These are phyloP conservation scores for Penicillium sp. DNA, from an alignment of 2,329 filamentous ascomycete genomes.

Conservation along the genomic window DNA sequence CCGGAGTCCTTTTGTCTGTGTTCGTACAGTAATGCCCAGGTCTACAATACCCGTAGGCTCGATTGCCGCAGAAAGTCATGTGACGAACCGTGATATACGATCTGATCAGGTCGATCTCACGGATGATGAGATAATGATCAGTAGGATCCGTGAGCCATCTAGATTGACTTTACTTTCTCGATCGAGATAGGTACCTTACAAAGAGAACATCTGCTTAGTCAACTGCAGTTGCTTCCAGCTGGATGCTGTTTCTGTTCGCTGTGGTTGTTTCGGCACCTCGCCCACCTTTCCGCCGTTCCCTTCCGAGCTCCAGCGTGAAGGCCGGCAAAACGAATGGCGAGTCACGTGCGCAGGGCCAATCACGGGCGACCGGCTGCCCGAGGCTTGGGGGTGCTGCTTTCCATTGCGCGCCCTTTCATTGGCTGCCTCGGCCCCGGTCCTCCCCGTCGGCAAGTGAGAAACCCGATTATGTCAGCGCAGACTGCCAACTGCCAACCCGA, in stretches of 20 bases:
- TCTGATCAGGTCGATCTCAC: not conserved
- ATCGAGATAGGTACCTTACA: too few relatives aligned
- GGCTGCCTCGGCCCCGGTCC: conserved; percentile 32
- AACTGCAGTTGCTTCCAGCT: too few relatives aligned
- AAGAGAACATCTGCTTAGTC: too few relatives aligned
- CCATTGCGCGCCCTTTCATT: conserved; percentile 36
- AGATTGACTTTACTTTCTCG: too few relatives aligned
- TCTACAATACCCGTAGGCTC: too few relatives aligned
- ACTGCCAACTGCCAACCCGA: conserved; percentile 16
- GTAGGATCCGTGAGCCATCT: too few relatives aligned
- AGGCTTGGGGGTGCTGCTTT: conserved; percentile 34
- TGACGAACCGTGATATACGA: not conserved
- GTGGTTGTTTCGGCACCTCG: not conserved
- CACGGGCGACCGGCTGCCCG: conserved; percentile 31
- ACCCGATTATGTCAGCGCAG: conserved; percentile 39
- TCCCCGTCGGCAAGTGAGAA: conserved; percentile 37
- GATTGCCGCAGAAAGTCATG: not conserved
- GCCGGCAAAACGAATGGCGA: conserved; percentile 29
- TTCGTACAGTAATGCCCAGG: too few relatives aligned
- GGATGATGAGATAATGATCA: not conserved
- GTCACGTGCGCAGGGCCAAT: conserved; percentile 39
- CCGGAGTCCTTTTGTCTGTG: too few relatives aligned
- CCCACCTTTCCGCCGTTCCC: conserved; percentile 1
- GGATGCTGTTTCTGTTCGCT: too few relatives aligned
- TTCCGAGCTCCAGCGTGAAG: conserved; percentile 16